Base-by-base conservation (phyloP, 2,329 filamentous ascomycete species). In the Cercospora citrullina region DNA sequence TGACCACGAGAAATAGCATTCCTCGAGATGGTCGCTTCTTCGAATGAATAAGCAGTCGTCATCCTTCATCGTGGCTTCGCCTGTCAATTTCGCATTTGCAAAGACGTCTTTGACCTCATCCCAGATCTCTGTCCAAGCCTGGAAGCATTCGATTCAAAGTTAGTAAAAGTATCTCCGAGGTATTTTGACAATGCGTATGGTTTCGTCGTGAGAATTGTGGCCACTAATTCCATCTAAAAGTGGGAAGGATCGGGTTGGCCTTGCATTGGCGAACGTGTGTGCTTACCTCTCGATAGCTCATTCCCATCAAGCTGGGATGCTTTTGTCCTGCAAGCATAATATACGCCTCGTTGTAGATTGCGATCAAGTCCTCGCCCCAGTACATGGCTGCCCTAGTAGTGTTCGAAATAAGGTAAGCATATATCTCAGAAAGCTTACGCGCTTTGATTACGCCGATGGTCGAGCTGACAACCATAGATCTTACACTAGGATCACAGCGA, bases 1-100 rank as follows among this genome's bases (percentile, higher is more conserved):
- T 1, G 89, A 91, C 91, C 91, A 94, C 12, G 90, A 91, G 77
- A 94, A 94, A 76, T 91, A 94, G 0, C 90, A 89, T 76, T 95
- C 92, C 78, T 96, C 91, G 1, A 92, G 79, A 69, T 87, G 92
- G 1, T 88, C 87, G 70, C 87, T 87, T 7, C 92, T 87, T 58
- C 85, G 83, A 33, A 95, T 85, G 74, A 93, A 93, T 1, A 94
- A 82, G 66, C 87, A 88, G 70, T 94, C 91, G 73, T 95, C 92
- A 71, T 94, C 89, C 77, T 93, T 94, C 90, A 94, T 92, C 0
- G 89, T 93, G 0, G 91, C 90, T 79, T 93, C 89, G 0, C 91
- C 92, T 4, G 88, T 90, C 45, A 86, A 79, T 77, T 85, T 87
- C 0, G 91, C 92, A 68, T 83, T 87, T 18, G 85, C 82, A 71